These are phyloP conservation scores for Zymoseptoria tritici DNA, from an alignment of 2,329 filamentous ascomycete genomes.

Conservation along the genomic window DNA sequence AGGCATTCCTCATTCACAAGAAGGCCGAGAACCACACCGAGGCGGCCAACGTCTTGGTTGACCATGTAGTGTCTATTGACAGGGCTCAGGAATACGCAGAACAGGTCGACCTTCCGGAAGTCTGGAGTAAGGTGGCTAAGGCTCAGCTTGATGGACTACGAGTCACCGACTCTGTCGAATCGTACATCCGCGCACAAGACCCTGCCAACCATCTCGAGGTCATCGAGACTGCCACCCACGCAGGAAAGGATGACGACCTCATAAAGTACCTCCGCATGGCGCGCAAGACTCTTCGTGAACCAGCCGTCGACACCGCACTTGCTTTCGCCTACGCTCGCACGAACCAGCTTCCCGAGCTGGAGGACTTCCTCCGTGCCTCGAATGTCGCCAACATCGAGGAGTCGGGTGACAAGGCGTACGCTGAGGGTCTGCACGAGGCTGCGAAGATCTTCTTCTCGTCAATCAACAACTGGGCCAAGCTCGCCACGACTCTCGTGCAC, in stretches of 20 bases:
- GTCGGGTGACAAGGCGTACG: conserved; percentile 95
- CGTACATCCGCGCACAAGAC: conserved; percentile 92
- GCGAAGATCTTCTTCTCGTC: conserved; percentile 98
- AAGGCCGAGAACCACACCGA: conserved; percentile 85
- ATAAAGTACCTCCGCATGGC: conserved; percentile 97
- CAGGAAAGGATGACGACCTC: conserved; percentile 95
- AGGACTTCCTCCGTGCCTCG: conserved; percentile 87
- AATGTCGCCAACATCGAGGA: conserved; percentile 96
- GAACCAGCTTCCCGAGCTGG: conserved; percentile 83
- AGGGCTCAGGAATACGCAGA: conserved; percentile 93
- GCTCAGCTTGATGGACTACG: conserved; percentile 94
- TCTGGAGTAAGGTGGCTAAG: conserved; percentile 98
- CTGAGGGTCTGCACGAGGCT: conserved; percentile 87
- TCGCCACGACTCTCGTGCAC: conserved; percentile 95
- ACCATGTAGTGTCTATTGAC: conserved; percentile 96
- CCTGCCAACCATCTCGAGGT: conserved; percentile 91
- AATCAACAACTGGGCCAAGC: conserved; percentile 99
- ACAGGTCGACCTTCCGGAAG: conserved; percentile 84
- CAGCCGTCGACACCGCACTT: conserved; percentile 84
- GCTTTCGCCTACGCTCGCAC: conserved; percentile 91
- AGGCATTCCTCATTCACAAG: conserved; percentile 98
- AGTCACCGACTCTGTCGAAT: conserved; percentile 86
- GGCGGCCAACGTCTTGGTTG: conserved; percentile 85
- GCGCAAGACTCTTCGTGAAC: conserved; percentile 90
- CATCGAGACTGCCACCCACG: conserved; percentile 89